Conservation (phyloP, 2,329 filamentous ascomycete genomes). For the Bertia moriformis region DNA sequence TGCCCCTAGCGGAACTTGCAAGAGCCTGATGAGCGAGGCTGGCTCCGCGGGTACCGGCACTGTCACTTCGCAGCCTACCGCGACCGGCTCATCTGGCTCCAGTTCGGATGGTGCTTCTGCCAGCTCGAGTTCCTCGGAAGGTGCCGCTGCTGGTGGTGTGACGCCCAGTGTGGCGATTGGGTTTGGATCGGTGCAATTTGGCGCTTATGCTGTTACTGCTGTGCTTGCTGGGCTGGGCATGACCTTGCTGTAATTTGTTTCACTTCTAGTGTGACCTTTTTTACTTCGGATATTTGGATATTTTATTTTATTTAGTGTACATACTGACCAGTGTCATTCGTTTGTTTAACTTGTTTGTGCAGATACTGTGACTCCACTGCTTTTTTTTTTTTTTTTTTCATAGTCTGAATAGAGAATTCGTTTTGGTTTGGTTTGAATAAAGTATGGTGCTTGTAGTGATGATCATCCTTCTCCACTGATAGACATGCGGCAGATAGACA, state of each 20-base stretch:
- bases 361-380: too few species aligned
- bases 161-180: not conserved
- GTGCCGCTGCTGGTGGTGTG: not conserved
- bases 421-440: too few species aligned
- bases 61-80: constrained; percentile 19
- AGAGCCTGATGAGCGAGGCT: constrained; percentile 19
- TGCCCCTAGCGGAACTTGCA: constrained; percentile 18
- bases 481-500: too few species aligned
- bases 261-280: too few species aligned
- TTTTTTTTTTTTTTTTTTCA: too few species aligned
- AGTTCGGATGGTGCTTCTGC: constrained; percentile 15
- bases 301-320: too few species aligned
- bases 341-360: too few species aligned
- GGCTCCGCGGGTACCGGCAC: constrained; percentile 13
- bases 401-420: too few species aligned
- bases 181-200: constrained; percentile 22
- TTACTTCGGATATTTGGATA: too few species aligned
- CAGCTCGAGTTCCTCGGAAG: constrained; percentile 8
- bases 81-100: constrained; percentile 15
- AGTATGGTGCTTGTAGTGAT: too few species aligned
- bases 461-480: too few species aligned
- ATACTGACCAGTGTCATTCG: too few species aligned
- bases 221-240: constrained; percentile 25
- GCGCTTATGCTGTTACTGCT: constrained; percentile 24
- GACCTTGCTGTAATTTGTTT: constrained; percentile 30